phyloP scores from a whole-genome alignment of 139 green algal genomes.

The Coelastrella sp. region DNA sequence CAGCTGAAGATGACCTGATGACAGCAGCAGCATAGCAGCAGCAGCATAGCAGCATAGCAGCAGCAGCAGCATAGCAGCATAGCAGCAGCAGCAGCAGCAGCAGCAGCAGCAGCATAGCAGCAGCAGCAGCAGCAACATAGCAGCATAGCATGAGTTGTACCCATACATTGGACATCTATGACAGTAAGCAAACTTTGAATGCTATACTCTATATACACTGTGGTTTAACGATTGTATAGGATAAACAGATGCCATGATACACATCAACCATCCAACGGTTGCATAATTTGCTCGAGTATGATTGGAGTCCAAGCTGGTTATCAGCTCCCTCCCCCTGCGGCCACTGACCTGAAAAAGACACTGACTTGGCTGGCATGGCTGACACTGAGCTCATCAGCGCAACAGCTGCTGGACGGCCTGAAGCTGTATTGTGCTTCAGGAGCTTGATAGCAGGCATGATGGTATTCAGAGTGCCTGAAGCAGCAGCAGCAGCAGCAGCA shows the following conservation, averaged over 20 bases:
- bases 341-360: conserved; percentile 2
- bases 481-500: conserved; percentile 1
- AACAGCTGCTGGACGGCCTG: conserved; percentile 5
- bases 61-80: not conserved
- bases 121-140: too few species aligned
- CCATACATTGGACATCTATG: too few species aligned
- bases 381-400: conserved; percentile 27
- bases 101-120: too few species aligned
- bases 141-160: too few species aligned
- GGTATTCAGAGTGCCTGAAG: conserved; percentile 16
- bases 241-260: too few species aligned
- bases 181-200: too few species aligned
- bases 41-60: not conserved
- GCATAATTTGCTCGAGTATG: not conserved
- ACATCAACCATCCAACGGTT: not conserved
- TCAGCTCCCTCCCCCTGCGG: not conserved
- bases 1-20: conserved; percentile 31
- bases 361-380: conserved; percentile 1
- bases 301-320: not conserved
- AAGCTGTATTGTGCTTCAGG: not conserved
- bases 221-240: too few species aligned
- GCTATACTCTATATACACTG: too few species aligned
- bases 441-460: not conserved
- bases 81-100: not conserved
- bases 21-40: not conserved